phyloP scores from a whole-genome alignment of 2,329 filamentous ascomycete genomes.

The Xylariaceae sp. region DNA sequence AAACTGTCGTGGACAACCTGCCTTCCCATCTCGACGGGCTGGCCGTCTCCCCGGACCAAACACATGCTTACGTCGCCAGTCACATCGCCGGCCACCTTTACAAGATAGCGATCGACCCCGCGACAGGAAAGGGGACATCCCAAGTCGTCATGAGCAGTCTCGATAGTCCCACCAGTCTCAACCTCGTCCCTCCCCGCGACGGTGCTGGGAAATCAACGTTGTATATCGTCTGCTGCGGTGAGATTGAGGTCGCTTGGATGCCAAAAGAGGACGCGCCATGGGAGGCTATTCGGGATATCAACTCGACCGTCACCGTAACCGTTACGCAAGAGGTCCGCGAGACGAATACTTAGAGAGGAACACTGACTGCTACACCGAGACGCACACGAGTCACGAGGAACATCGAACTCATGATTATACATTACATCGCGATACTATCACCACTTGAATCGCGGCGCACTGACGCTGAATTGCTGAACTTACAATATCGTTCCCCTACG shows the following conservation, averaged over 20 bases:
- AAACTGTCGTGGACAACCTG: constrained; percentile 26
- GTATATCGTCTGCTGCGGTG: constrained; percentile 31
- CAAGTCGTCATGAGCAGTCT: constrained; percentile 25
- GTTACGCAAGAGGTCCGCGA: constrained; percentile 18
- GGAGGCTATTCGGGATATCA: constrained; percentile 29
- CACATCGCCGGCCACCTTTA: constrained; percentile 29
- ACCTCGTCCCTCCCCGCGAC: constrained; percentile 17
- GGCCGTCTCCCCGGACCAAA: constrained; percentile 24
- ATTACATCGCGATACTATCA: too few species aligned
- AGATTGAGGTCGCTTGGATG: constrained; percentile 33
- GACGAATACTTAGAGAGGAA: background rate
- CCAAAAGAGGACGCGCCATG: constrained; percentile 26
- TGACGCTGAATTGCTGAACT: too few species aligned
- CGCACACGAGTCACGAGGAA: too few species aligned
- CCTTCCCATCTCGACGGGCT: constrained; percentile 30
- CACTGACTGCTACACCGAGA: too few species aligned
- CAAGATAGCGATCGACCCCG: constrained; percentile 26
- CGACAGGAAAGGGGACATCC: constrained; percentile 20
- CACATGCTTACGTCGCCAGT: constrained; percentile 28
- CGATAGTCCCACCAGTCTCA: constrained; percentile 30
- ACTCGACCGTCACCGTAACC: constrained; percentile 23
- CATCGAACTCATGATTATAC: too few species aligned
- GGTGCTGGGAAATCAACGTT: constrained; percentile 24
- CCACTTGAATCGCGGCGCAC: too few species aligned
- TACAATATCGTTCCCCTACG: too few species aligned